Evolutionary conservation across 2,329 filamentous ascomycete genomes (phyloP), one percentile per base, ranked within the genome.

Genomic region (Magnaporthiopsis rhizophila): DNA sequence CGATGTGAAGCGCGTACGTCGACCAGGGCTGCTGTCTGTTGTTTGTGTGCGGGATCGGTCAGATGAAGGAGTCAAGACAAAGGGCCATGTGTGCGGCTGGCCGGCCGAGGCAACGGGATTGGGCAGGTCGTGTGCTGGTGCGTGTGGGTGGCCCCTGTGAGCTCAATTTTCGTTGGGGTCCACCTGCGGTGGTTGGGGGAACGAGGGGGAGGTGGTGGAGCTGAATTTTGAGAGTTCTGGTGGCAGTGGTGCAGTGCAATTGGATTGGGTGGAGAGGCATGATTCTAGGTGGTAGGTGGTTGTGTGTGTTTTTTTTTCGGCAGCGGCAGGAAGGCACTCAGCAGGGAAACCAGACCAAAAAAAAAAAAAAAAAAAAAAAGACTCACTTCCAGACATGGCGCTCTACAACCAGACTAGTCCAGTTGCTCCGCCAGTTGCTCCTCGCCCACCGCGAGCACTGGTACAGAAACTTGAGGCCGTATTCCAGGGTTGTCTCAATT

Each of bases 351-450:
- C 7, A 34, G 11, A 34, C 1, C 7, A 21, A 56, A 62, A 50
- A 30, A 36, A 28, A 15, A 34, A 63, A 53, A 7, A 61, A 62
- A 56, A 64, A 62, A 53, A 59, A 64, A 24, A 45, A 62, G 36
- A 87, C 92, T 88, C 84, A 97, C 93, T 79, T 87, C 87, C 90
- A 92, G 72, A 97, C 91, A 72, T 92, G 85, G 73, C 89, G 82
- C 78, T 97, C 94, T 68, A 86, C 86, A 68, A 94, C 84, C 72
- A 97, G 83, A 76, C 92, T 97, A 63, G 92, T 97, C 77, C 92
- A 88, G 76, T 98, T 98, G 80, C 92, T 97, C 73, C 94, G 85
- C 94, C 94, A 98, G 78, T 98, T 98, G 81, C 93, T 97, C 72
- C 94, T 88, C 58, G 95, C 92, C 94, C 94, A 98, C 61, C 94